These are phyloP conservation scores for Chalciporus piperatus DNA, from an alignment of 768 basidiomycete species.

Conservation along the genomic window DNA sequence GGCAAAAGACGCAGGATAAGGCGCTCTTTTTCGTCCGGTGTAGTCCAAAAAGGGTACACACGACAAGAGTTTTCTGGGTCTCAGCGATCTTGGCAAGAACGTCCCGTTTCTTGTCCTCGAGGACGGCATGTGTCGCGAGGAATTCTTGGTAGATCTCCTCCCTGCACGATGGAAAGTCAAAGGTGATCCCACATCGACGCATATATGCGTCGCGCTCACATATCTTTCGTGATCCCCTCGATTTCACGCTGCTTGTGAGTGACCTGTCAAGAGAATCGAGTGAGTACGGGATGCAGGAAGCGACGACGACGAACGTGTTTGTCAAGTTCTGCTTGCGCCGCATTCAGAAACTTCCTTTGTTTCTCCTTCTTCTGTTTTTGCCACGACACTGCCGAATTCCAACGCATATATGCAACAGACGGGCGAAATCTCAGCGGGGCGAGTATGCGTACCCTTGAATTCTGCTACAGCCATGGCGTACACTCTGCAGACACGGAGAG, in stretches of 20 bases:
- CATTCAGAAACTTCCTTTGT: slow-evolving; percentile 21
- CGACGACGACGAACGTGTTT: slow-evolving; percentile 15
- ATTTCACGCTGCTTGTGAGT: slow-evolving; percentile 18
- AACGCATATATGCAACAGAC: background rate
- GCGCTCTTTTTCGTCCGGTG: background rate
- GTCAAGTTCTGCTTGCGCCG: slow-evolving; percentile 24
- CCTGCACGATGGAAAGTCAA: slow-evolving; percentile 10
- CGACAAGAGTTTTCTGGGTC: slow-evolving; percentile 24
- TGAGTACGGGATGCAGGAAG: background rate
- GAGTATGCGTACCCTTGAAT: slow-evolving; percentile 26
- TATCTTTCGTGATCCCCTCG: slow-evolving; percentile 17
- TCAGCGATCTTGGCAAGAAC: slow-evolving; percentile 25
- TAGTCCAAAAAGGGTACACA: slow-evolving; percentile 6
- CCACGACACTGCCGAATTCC: slow-evolving; percentile 27
- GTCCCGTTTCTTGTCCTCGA: slow-evolving; percentile 29
- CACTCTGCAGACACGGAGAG: slow-evolving; percentile 5
- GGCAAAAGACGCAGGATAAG: background rate
- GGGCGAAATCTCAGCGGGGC: background rate
- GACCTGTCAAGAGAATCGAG: slow-evolving; percentile 13
- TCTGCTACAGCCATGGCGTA: slow-evolving; percentile 32
- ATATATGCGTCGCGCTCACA: slow-evolving; percentile 22
- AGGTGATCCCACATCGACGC: background rate
- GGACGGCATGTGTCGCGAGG: slow-evolving; percentile 16
- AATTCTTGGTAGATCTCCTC: slow-evolving; percentile 27
- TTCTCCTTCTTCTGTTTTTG: slow-evolving; percentile 29